These are phyloP conservation scores for Asterella californica DNA, from an alignment of 225 moss, liverwort and hornwort genomes.

Conservation along the genomic window DNA sequence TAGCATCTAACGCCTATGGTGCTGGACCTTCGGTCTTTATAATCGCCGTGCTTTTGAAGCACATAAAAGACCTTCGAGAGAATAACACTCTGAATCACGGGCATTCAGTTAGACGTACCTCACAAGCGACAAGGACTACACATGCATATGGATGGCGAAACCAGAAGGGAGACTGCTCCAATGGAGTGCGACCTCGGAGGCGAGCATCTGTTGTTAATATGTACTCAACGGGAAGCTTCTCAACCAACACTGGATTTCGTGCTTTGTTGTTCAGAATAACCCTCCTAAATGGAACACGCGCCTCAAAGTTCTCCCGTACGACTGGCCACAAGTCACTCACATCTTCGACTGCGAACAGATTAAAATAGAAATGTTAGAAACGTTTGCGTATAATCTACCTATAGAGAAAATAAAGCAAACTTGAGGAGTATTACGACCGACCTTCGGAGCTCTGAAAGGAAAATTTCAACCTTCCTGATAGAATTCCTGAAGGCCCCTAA, in stretches of 20 bases:
- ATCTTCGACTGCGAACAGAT: slow-evolving; percentile 76
- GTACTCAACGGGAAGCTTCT: slow-evolving; percentile 82
- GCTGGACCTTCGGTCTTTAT: not conserved
- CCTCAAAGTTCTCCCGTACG: slow-evolving; percentile 73
- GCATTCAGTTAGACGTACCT: slow-evolving; percentile 39
- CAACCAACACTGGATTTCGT: slow-evolving; percentile 83
- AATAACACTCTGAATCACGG: not conserved
- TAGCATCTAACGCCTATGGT: not conserved
- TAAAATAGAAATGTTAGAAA: not conserved
- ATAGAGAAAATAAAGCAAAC: slow-evolving; percentile 8
- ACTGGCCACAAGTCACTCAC: slow-evolving; percentile 83
- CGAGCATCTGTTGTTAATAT: slow-evolving; percentile 92
- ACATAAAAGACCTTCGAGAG: not conserved
- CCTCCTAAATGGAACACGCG: slow-evolving; percentile 81
- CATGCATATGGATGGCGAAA: slow-evolving; percentile 88
- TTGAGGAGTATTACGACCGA: too few species aligned
- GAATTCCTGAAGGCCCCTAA: too few species aligned
- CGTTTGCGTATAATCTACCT: not conserved
- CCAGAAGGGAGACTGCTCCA: slow-evolving; percentile 72
- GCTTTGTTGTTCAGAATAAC: slow-evolving; percentile 88
- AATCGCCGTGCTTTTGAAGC: not conserved
- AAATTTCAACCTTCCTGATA: not conserved
- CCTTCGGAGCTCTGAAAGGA: not conserved
- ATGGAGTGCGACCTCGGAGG: slow-evolving; percentile 72
- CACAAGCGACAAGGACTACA: slow-evolving; percentile 84